Evolutionary conservation across 1,284 basidiomycete species (phyloP).

Genomic region (Trichosporon sp.): DNA sequence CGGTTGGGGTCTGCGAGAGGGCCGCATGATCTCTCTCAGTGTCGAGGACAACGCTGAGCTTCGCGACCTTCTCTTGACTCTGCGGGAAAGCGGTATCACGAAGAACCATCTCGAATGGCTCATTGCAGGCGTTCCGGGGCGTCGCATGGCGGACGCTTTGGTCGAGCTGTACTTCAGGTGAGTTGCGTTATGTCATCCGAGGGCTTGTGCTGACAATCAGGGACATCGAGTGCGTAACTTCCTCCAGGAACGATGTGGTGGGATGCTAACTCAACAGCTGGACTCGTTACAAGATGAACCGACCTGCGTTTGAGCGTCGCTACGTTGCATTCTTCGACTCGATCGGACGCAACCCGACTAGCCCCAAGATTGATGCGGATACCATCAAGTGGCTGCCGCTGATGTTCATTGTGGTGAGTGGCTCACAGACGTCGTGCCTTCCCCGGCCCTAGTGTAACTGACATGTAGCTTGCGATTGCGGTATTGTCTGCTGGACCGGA

Average conservation of each 20-base stretch:
- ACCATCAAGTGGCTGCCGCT: constrained; percentile 50
- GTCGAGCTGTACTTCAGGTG: constrained; percentile 48
- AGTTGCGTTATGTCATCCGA: constrained; percentile 13
- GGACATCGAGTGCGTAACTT: constrained; percentile 19
- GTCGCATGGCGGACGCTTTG: constrained; percentile 47
- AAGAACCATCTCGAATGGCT: constrained; percentile 48
- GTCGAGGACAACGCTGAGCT: constrained; percentile 42
- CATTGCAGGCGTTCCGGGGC: constrained; percentile 47
- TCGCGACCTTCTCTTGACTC: constrained; percentile 43
- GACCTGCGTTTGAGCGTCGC: constrained; percentile 44
- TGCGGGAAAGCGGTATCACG: constrained; percentile 49
- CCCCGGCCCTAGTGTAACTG: not conserved
- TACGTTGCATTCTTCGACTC: constrained; percentile 49
- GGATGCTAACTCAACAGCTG: constrained; percentile 31
- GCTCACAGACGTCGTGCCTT: not conserved
- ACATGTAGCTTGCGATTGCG: constrained; percentile 47
- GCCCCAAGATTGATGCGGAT: constrained; percentile 47
- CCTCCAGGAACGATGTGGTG: not conserved
- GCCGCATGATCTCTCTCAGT: constrained; percentile 37
- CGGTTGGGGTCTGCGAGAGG: constrained; percentile 46
- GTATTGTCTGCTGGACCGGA: constrained; percentile 48
- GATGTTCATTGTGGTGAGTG: constrained; percentile 50
- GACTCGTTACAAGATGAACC: constrained; percentile 52
- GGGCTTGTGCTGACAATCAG: constrained; percentile 7
- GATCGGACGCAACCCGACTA: constrained; percentile 43